Evolutionary conservation across 768 basidiomycete genomes (phyloP), one percentile per base, ranked within the genome.

Genomic region (Leucogyrophana mollusca): DNA sequence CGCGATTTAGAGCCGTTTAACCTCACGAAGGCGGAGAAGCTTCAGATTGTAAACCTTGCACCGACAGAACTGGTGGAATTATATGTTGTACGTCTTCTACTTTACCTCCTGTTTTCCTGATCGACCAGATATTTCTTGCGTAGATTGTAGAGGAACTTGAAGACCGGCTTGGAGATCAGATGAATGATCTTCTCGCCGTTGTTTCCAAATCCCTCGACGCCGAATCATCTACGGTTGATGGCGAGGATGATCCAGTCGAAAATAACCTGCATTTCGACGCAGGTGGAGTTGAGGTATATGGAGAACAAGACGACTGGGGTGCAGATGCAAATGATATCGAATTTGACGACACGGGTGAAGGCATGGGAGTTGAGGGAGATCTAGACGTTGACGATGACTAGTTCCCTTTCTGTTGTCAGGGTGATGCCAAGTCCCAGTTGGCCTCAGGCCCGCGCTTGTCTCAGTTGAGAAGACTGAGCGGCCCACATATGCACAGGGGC

Each of bases 121-220:
- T 10, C 14, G 27, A 30, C 6, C 13, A 7, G 34, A 14, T 14
- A 9, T 40, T 14, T n/a, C 10, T 17, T 5, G 30, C 27, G 17
- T 35, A 96, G 94, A 87, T 95, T 45, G 80, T 97, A 8, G 94
- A 97, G 67, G 94, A 97, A 63, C 68, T 92, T 2, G 90, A 94
- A 64, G 86, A 89, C 53, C 79, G 94, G 35, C 76, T 93, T 4
- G 83, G 84, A 0, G 77, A 83, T 33, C 70, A 75, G 24, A 83
- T 87, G 66, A 78, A 85, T 3, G 80, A 83, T 8, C 80, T 94
- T 9, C 70, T 93, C 0, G 57, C 61, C 4, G 61, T 70, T 22
- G 85, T 94, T 18, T 68, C 79, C 24, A 59, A 62, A 9, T 78
- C 78, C 4, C 55, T 66, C 5, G 34, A 54, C 1, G 40, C 24